Evolutionary conservation across 306 rosid species (phyloP).

Genomic region (Cucurbita moschata): DNA sequence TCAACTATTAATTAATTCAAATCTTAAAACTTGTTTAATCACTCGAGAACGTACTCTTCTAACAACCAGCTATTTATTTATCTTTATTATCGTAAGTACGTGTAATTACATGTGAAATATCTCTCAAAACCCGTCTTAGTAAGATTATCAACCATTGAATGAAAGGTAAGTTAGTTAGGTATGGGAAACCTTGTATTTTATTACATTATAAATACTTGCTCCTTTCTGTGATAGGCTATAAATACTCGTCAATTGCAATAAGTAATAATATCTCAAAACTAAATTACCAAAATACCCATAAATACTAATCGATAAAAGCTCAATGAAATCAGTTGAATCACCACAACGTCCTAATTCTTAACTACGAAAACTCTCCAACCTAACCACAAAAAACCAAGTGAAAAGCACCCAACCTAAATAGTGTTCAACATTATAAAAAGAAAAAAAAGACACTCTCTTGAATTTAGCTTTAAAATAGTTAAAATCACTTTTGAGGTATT

Average conservation of each 20-base stretch:
- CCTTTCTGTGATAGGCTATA: not conserved
- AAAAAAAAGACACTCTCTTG: too few species aligned
- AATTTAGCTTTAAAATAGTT: too few species aligned
- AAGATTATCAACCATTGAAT: not conserved
- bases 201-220: not conserved
- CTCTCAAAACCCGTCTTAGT: too few species aligned
- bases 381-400: not conserved
- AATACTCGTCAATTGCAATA: not conserved
- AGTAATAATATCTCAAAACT: too few species aligned
- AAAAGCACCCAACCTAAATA: too few species aligned
- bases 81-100: too few species aligned
- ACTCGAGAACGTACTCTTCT: too few species aligned
- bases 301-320: too few species aligned
- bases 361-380: not conserved
- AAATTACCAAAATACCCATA: not conserved
- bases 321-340: not conserved
- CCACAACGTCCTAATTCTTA: not conserved
- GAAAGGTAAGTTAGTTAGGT: not conserved
- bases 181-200: not conserved
- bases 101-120: too few species aligned
- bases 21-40: not conserved
- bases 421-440: too few species aligned
- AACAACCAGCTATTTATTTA: too few species aligned
- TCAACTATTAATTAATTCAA: not conserved
- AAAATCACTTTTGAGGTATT: too few species aligned